Conservation (phyloP, 495 filamentous ascomycete genomes). For the Letharia columbiana region DNA sequence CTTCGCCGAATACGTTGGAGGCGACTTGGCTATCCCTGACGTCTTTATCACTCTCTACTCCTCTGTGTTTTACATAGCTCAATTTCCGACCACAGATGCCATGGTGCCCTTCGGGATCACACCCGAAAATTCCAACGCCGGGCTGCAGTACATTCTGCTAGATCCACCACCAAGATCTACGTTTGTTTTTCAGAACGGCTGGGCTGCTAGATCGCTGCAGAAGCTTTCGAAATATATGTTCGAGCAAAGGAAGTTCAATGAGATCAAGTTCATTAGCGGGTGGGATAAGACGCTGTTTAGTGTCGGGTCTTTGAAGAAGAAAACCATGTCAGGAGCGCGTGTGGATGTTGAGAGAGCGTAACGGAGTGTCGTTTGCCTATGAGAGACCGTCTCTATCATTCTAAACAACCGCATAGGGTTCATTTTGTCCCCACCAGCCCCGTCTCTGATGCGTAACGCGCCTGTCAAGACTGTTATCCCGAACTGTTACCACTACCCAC, state of each 20-base stretch:
- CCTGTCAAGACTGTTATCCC: neutral
- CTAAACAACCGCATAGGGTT: neutral
- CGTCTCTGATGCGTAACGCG: neutral
- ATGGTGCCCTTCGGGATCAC: too few relatives aligned
- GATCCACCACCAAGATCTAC: too few relatives aligned
- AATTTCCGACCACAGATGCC: too few relatives aligned
- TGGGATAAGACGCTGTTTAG: neutral
- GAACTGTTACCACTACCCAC: neutral
- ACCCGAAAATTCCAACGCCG: too few relatives aligned
- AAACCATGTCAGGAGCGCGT: neutral
- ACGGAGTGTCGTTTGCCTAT: neutral
- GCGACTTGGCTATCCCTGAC: too few relatives aligned
- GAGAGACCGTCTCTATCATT: neutral
- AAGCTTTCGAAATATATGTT: neutral
- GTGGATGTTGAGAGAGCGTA: neutral
- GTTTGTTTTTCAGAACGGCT: too few relatives aligned
- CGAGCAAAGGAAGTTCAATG: constrained; percentile 24
- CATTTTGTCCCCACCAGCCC: too few relatives aligned
- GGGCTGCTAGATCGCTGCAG: too few relatives aligned
- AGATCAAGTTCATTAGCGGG: neutral
- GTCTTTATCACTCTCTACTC: too few relatives aligned
- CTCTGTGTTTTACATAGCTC: too few relatives aligned
- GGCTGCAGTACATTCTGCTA: too few relatives aligned
- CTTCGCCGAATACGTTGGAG: too few relatives aligned
- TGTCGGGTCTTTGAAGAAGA: neutral